phyloP scores from a whole-genome alignment of 2,329 filamentous ascomycete species.

The Neofusicoccum parvum region DNA sequence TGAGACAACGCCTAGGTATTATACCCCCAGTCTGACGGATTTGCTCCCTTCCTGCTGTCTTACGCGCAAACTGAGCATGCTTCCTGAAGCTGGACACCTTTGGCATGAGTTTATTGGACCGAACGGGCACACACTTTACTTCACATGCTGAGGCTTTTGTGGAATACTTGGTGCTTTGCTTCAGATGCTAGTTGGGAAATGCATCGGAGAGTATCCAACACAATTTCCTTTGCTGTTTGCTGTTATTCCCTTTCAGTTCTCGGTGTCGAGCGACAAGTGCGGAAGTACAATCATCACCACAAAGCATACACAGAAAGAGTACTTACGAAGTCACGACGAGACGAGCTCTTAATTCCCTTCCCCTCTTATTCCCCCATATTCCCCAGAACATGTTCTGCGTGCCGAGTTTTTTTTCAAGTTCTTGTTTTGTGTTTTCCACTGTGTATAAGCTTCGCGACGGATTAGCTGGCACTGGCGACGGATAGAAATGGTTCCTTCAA shows the following conservation, averaged over 20 bases:
- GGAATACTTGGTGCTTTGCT: neutral
- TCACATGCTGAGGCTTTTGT: neutral
- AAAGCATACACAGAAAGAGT: slow-evolving; percentile 8
- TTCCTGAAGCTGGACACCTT: slow-evolving; percentile 7
- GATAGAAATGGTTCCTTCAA: slow-evolving; percentile 1
- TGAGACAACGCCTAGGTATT: neutral
- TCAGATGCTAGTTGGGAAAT: neutral
- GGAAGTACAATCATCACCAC: slow-evolving; percentile 10
- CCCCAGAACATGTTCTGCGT: neutral
- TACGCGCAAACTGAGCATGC: neutral
- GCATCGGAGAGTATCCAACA: neutral
- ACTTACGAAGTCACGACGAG: slow-evolving; percentile 17
- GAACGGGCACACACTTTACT: neutral
- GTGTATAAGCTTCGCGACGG: slow-evolving; percentile 1
- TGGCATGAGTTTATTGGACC: slow-evolving; percentile 5
- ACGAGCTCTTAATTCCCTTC: slow-evolving; percentile 14
- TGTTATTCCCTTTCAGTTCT: neutral
- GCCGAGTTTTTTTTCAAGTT: neutral
- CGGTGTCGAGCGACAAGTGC: slow-evolving; percentile 7
- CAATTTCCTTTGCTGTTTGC: neutral
- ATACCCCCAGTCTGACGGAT: slow-evolving; percentile 4
- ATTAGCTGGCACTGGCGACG: slow-evolving; percentile 7
- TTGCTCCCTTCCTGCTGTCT: neutral
- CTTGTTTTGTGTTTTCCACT: neutral
- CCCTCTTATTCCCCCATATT: neutral